Percentiles rank a stretch among this genome's conserved stretches.
phyloP scores from a whole-genome alignment of 2,329 filamentous ascomycete genomes.

The Alternaria incomplexa region DNA sequence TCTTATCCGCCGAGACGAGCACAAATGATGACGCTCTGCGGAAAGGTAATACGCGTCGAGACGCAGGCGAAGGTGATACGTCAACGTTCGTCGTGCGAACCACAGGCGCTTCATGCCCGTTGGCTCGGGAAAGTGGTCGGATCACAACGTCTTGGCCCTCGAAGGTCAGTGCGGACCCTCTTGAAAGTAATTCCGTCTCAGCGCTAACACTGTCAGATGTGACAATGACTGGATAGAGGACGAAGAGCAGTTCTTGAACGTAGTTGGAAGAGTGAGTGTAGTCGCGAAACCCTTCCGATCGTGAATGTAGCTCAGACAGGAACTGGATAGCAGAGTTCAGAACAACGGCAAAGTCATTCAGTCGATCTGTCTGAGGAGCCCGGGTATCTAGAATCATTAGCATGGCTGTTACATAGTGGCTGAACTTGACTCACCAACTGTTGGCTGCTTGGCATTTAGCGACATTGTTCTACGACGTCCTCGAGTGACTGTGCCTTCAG shows the following conservation, averaged over 20 bases:
- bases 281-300: constrained; percentile 79
- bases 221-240: constrained; percentile 86
- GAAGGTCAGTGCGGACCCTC: constrained; percentile 80
- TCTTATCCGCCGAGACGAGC: constrained; percentile 75
- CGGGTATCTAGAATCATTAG: constrained; percentile 38
- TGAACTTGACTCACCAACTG: constrained; percentile 31
- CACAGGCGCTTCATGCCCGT: constrained; percentile 65
- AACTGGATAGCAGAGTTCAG: constrained; percentile 81
- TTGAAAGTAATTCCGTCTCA: constrained; percentile 84
- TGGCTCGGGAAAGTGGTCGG: constrained; percentile 70
- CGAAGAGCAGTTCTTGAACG: constrained; percentile 75
- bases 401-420: not conserved
- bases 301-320: constrained; percentile 76
- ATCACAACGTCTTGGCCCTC: constrained; percentile 86
- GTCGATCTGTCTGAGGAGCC: constrained; percentile 42
- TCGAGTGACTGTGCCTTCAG: constrained; percentile 36
- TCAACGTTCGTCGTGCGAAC: constrained; percentile 73
- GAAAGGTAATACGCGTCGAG: constrained; percentile 65
- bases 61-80: constrained; percentile 37
- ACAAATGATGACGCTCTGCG: constrained; percentile 90
- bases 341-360: constrained; percentile 67
- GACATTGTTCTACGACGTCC: constrained; percentile 69
- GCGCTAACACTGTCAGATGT: constrained; percentile 83
- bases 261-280: constrained; percentile 83
- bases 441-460: constrained; percentile 62